phyloP scores from a whole-genome alignment of 257 asterid genomes.

The Solanum phureja region DNA sequence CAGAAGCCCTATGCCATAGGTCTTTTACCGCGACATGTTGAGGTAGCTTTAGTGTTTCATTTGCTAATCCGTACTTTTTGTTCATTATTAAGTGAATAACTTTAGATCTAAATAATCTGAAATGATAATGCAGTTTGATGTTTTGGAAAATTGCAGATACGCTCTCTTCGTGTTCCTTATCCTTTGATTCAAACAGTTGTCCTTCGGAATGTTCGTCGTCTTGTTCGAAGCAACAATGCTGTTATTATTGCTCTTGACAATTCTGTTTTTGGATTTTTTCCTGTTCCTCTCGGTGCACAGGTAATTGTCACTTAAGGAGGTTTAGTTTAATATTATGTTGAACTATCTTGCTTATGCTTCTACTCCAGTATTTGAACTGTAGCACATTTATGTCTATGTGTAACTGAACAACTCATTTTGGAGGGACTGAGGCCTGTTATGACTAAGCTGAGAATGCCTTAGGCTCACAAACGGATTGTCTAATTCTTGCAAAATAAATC shows the following conservation, averaged over 20 bases:
- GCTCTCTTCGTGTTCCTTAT: slow-evolving; percentile 89
- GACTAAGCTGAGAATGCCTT: neutral
- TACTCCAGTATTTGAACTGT: neutral
- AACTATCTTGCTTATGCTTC: neutral
- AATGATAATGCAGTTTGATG: slow-evolving; percentile 9
- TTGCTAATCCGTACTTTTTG: neutral
- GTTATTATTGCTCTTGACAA: slow-evolving; percentile 67
- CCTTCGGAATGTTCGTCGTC: slow-evolving; percentile 80
- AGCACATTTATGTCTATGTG: neutral
- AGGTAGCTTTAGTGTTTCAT: slow-evolving; percentile 40
- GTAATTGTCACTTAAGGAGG: slow-evolving; percentile 22
- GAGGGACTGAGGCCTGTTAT: neutral
- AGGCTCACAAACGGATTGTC: neutral
- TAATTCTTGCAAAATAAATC: neutral
- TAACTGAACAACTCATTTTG: neutral
- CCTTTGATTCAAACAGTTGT: slow-evolving; percentile 89
- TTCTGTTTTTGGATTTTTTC: slow-evolving; percentile 84
- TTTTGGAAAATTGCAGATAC: slow-evolving; percentile 47
- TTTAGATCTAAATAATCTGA: neutral
- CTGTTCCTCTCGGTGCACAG: slow-evolving; percentile 99
- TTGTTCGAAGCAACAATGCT: slow-evolving; percentile 56
- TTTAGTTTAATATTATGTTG: neutral
- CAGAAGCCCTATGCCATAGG: slow-evolving; percentile 90
- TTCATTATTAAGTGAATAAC: neutral
- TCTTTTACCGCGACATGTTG: slow-evolving; percentile 85